These are phyloP conservation scores for Isabelozyma heimii DNA, from an alignment of 805 yeast species.

Conservation along the genomic window DNA sequence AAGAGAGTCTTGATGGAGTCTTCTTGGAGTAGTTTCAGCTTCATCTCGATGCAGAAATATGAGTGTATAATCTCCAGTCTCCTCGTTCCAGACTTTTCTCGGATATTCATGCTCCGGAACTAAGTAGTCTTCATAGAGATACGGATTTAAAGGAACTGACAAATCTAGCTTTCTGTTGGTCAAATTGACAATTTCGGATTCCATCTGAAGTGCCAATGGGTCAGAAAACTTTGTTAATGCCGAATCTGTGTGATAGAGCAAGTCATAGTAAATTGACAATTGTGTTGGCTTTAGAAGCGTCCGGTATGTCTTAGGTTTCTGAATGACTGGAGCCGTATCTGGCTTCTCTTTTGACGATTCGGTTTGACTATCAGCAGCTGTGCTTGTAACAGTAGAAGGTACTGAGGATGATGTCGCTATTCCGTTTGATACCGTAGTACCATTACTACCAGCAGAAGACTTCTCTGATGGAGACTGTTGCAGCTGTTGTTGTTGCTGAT, in stretches of 20 bases:
- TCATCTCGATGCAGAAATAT: slow-evolving; percentile 31
- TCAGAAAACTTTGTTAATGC: slow-evolving; percentile 76
- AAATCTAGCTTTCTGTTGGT: slow-evolving; percentile 77
- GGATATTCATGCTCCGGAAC: slow-evolving; percentile 51
- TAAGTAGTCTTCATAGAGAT: slow-evolving; percentile 43
- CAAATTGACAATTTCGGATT: slow-evolving; percentile 78
- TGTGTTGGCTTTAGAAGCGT: slow-evolving; percentile 80
- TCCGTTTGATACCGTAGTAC: not conserved
- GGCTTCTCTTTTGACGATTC: slow-evolving; percentile 1
- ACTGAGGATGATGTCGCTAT: not conserved
- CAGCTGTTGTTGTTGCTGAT: not conserved
- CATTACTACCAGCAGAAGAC: not conserved
- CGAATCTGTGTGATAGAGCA: slow-evolving; percentile 78
- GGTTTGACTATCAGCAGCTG: not conserved
- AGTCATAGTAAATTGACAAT: slow-evolving; percentile 77
- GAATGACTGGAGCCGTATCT: slow-evolving; percentile 3
- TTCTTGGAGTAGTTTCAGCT: slow-evolving; percentile 27
- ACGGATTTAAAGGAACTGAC: slow-evolving; percentile 72
- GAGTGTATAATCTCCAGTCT: slow-evolving; percentile 28
- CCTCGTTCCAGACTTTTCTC: slow-evolving; percentile 40
- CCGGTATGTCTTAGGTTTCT: slow-evolving; percentile 69
- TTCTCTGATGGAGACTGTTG: not conserved
- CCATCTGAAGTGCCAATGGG: slow-evolving; percentile 73
- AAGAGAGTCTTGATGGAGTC: slow-evolving; percentile 41
- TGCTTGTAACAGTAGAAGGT: slow-evolving; percentile 1